Percentiles rank a stretch among this genome's conserved stretches.
Conservation (phyloP, 371 early-diverging fungal species). For the Mucor indicus region DNA sequence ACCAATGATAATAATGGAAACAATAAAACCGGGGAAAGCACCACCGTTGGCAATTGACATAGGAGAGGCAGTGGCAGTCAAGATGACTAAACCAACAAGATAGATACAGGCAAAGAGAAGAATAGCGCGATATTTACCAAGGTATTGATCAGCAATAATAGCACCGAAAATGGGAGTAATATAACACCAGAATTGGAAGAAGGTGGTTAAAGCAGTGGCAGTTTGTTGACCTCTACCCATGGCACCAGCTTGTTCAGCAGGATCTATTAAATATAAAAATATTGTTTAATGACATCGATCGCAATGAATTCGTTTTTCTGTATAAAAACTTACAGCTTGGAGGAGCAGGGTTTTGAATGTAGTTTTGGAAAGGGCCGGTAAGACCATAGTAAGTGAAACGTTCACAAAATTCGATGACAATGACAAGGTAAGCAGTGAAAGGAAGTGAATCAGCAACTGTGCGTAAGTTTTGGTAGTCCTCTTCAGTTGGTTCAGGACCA, state of each 20-base stretch:
- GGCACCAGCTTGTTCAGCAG: conserved; percentile 47
- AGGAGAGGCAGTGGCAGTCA: conserved; percentile 63
- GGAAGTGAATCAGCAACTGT: conserved; percentile 42
- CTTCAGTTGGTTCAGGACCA: conserved; percentile 38
- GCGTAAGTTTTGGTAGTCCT: conserved; percentile 35
- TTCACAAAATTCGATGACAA: conserved; percentile 56
- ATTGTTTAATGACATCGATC: too few relatives aligned
- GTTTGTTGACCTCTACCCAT: conserved; percentile 48
- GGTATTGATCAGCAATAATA: conserved; percentile 73
- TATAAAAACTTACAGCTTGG: conserved; percentile 24
- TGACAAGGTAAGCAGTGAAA: conserved; percentile 40
- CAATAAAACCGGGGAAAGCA: conserved; percentile 64
- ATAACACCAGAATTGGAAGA: conserved; percentile 83
- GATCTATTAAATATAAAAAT: conserved; percentile 22
- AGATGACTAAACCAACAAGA: conserved; percentile 61
- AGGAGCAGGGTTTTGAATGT: conserved; percentile 48
- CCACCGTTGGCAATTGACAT: conserved; percentile 46
- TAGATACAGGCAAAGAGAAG: conserved; percentile 65
- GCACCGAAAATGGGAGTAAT: conserved; percentile 80
- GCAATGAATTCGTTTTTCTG: background rate
- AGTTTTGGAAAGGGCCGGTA: conserved; percentile 68
- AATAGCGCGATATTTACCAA: conserved; percentile 84
- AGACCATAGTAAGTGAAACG: conserved; percentile 79
- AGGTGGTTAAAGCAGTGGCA: conserved; percentile 68
- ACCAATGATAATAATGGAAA: conserved; percentile 70